Evolutionary conservation across 129 eudicot species (phyloP), one percentile per base, ranked within the genome.

Genomic region (Erigeron canadensis): DNA sequence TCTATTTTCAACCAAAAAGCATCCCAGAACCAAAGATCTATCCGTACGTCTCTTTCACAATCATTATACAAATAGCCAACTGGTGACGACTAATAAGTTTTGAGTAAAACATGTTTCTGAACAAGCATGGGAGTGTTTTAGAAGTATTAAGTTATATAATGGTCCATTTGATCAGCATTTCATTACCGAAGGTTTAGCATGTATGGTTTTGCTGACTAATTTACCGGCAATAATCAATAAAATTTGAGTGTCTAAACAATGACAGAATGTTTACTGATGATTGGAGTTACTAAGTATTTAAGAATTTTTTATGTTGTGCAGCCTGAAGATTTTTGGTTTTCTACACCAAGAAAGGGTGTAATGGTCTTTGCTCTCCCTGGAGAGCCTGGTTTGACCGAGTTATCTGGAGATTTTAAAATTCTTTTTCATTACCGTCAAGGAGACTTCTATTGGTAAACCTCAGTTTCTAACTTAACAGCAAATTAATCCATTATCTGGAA

Each of bases 331-430:
- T 87, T 78, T 73, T 94, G 98, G 98, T 94, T 94, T 80, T 79
- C 81, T 67, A 92, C 98, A 55, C 98, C 98, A 8, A 94, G 81
- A 85, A 94, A 85, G 83, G 98, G 98, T 77, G 77, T 89, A 72
- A 85, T 87, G 95, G 96, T 94, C 64, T 94, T 94, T 86, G 98
- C 96, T 38, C 84, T 94, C 67, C 98, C 96, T 38, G 98, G 98
- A 63, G 98, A 94, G 80, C 96, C 98, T 40, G 96, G 98, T 16
- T 79, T 94, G 63, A 79, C 98, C 3, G 95, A 94, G 73, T 73
- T 94, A 65, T 77, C 87, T 17, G 98, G 98, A 44, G 98, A 94
- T 78, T 94, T 94, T 73, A 94, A 89, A 70, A 81, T 94, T 69
- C 88, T 81, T 69, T 94, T 94, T 83, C 96, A 94, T 86, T 96